phyloP scores from a whole-genome alignment of 495 filamentous ascomycete genomes.

The Hypoxylon crocopeplum region DNA sequence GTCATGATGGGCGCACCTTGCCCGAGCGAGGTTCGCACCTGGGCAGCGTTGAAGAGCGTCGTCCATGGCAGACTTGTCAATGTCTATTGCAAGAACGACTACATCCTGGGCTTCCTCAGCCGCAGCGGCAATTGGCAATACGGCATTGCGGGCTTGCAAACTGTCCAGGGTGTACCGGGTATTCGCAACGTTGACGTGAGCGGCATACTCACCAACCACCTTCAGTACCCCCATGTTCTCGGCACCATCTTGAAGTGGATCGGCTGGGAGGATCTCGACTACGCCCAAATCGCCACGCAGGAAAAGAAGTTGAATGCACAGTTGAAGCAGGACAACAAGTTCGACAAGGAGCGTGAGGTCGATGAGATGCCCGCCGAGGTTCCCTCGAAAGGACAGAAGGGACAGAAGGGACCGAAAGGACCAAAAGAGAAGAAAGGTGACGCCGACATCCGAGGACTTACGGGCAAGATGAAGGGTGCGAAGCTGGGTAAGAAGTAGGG shows the following conservation, averaged over 20 bases:
- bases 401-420: slow-evolving; percentile 1
- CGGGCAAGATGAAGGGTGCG: background rate
- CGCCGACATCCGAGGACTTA: background rate
- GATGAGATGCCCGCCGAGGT: slow-evolving; percentile 14
- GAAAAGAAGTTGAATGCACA: slow-evolving; percentile 37
- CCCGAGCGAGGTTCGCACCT: slow-evolving; percentile 62
- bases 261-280: slow-evolving; percentile 63
- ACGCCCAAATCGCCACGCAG: slow-evolving; percentile 50
- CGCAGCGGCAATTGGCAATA: slow-evolving; percentile 60
- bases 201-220: slow-evolving; percentile 60
- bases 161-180: slow-evolving; percentile 57
- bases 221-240: slow-evolving; percentile 60
- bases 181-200: slow-evolving; percentile 66
- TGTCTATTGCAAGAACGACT: slow-evolving; percentile 66
- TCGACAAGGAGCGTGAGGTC: slow-evolving; percentile 34
- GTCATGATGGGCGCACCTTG: slow-evolving; percentile 84
- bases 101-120: slow-evolving; percentile 66
- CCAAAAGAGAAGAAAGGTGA: background rate
- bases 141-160: slow-evolving; percentile 65
- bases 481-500: slow-evolving; percentile 9
- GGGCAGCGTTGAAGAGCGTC: slow-evolving; percentile 62
- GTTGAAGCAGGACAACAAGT: slow-evolving; percentile 32
- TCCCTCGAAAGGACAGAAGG: background rate
- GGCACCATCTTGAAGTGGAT: slow-evolving; percentile 61
- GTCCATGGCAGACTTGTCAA: slow-evolving; percentile 65